phyloP scores from a whole-genome alignment of 306 rosid species.

The Quercus glauca region DNA sequence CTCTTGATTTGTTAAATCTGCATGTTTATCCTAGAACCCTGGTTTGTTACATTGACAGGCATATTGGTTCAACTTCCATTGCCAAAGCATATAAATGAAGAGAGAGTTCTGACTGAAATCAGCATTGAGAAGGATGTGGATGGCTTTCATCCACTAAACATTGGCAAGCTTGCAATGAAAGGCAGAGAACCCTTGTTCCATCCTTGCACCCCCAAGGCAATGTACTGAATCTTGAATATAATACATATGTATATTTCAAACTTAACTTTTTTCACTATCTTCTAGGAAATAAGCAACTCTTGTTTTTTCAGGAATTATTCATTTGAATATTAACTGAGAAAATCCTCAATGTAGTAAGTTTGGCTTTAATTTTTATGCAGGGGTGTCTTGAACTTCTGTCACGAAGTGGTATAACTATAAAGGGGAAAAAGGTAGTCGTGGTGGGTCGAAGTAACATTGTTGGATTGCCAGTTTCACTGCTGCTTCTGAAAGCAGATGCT shows the following conservation, averaged over 20 bases:
- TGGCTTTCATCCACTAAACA: conserved; percentile 94
- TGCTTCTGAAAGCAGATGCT: conserved; percentile 87
- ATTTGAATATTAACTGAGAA: conserved; percentile 2
- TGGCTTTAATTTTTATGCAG: conserved; percentile 32
- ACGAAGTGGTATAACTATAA: conserved; percentile 66
- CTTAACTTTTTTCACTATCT: not conserved
- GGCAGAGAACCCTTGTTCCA: conserved; percentile 86
- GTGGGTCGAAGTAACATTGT: conserved; percentile 97
- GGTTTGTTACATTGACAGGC: conserved; percentile 48
- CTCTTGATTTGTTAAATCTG: not conserved
- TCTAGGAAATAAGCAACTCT: not conserved
- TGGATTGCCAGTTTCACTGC: conserved; percentile 81
- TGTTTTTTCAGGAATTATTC: conserved; percentile 12
- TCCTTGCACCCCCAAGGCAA: conserved; percentile 93
- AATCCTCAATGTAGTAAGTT: not conserved
- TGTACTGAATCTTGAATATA: conserved; percentile 2
- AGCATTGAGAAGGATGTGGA: conserved; percentile 90
- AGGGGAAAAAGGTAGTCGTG: conserved; percentile 85
- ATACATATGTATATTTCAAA: conserved; percentile 2
- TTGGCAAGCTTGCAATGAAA: conserved; percentile 95
- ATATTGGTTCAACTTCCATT: conserved; percentile 92
- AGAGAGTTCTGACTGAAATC: conserved; percentile 72
- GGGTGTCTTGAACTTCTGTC: conserved; percentile 84
- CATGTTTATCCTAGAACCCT: not conserved
- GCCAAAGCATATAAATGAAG: conserved; percentile 89